A percentile compares a stretch with the other conserved stretches of the same genome.
These are phyloP conservation scores for Pichia sp. DNA, from an alignment of 1,139 yeast species.

Conservation along the genomic window DNA sequence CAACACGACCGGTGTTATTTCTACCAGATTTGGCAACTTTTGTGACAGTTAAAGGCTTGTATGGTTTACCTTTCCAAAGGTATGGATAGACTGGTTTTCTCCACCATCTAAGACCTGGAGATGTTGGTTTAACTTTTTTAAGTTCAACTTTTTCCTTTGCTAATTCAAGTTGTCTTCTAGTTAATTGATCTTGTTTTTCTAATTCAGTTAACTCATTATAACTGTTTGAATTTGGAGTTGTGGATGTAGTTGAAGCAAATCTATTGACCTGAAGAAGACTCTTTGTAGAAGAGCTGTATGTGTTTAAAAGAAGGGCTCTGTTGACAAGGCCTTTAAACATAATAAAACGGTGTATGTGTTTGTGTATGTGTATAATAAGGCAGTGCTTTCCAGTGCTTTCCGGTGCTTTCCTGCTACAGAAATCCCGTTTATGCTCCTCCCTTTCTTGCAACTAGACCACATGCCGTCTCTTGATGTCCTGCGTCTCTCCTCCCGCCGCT, in stretches of 20 bases:
- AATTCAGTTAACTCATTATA: constrained; percentile 50
- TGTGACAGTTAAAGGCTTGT: constrained; percentile 67
- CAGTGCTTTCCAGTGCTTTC: too few relatives aligned
- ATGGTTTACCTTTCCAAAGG: constrained; percentile 79
- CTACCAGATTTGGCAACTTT: constrained; percentile 81
- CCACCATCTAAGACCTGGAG: constrained; percentile 89
- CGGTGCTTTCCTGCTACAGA: too few relatives aligned
- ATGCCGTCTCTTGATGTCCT: too few relatives aligned
- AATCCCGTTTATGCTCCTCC: too few relatives aligned
- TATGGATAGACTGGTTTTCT: constrained; percentile 83
- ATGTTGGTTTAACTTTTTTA: constrained; percentile 71
- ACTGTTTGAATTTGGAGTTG: not conserved
- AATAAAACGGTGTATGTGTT: too few relatives aligned
- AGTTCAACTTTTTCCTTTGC: constrained; percentile 64
- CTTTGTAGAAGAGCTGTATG: too few relatives aligned
- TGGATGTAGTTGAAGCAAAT: constrained; percentile 16
- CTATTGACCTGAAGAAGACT: constrained; percentile 8
- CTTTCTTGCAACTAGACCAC: too few relatives aligned
- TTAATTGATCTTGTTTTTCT: constrained; percentile 71
- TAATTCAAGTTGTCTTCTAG: constrained; percentile 66
- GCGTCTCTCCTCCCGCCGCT: too few relatives aligned
- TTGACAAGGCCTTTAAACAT: too few relatives aligned
- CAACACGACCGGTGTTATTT: constrained; percentile 80
- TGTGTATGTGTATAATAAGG: too few relatives aligned
- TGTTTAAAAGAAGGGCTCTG: too few relatives aligned